phyloP scores from a whole-genome alignment of 306 rosid species.

The Potentilla sterilis region DNA sequence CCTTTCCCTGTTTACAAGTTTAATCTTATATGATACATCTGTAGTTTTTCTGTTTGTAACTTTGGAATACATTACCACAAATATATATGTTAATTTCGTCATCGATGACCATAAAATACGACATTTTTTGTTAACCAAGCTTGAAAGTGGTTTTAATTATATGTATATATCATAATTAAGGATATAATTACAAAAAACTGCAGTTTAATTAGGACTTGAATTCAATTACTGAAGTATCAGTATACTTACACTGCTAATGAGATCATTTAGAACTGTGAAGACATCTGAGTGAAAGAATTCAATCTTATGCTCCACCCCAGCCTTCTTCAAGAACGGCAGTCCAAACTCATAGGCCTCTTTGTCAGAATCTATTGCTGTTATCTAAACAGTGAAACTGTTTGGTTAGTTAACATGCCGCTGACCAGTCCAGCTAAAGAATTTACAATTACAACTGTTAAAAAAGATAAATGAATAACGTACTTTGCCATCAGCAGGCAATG shows the following conservation, averaged over 20 bases:
- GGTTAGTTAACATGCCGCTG: no score
- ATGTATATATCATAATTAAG: no score
- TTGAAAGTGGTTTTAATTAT: no score
- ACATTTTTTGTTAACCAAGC: no score
- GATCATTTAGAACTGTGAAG: slow-evolving; percentile 32
- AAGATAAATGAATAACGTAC: slow-evolving; percentile 8
- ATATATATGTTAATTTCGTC: no score
- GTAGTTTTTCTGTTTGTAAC: no score
- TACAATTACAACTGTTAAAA: no score
- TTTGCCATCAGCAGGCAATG: slow-evolving; percentile 48
- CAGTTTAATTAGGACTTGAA: background rate
- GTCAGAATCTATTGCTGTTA: slow-evolving; percentile 42
- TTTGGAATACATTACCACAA: no score
- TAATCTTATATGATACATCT: no score
- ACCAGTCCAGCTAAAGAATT: no score
- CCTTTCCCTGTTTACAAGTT: slow-evolving; percentile 24
- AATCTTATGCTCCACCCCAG: slow-evolving; percentile 59
- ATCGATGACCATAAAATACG: no score
- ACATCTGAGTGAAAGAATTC: slow-evolving; percentile 42
- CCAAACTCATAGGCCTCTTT: slow-evolving; percentile 48
- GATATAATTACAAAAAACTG: no score
- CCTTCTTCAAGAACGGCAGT: slow-evolving; percentile 48
- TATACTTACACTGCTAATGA: slow-evolving; percentile 38
- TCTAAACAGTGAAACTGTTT: slow-evolving; percentile 9
- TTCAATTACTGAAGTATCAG: background rate